Conservation (phyloP, 176 grass and related monocot genomes). For the Carex myosuroides region DNA sequence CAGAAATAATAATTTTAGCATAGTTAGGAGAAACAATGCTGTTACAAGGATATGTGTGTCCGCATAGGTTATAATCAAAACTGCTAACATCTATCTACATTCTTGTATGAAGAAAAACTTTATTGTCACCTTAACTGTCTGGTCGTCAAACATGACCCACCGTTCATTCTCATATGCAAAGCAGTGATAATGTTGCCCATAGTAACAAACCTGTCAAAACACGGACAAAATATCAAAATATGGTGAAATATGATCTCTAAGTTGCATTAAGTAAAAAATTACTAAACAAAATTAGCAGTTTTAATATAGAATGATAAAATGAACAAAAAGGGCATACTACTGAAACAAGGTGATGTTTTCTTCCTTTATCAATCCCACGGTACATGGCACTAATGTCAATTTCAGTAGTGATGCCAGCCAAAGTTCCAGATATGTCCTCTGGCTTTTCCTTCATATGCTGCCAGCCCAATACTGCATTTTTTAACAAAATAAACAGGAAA, state of each 20-base stretch:
- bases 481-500: constrained; percentile 3
- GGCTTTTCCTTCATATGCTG: constrained; percentile 87
- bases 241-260: neutral
- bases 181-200: constrained; percentile 97
- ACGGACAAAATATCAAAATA: constrained; percentile 13
- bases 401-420: constrained; percentile 75
- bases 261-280: neutral
- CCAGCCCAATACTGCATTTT: constrained; percentile 83
- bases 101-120: neutral
- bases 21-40: neutral
- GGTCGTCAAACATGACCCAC: constrained; percentile 99
- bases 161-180: constrained; percentile 85
- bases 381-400: constrained; percentile 82
- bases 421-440: constrained; percentile 90
- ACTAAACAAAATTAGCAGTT: neutral
- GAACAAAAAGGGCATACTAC: constrained; percentile 49
- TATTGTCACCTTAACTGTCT: constrained; percentile 85
- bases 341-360: constrained; percentile 75
- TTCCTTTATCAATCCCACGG: constrained; percentile 75
- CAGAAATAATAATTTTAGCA: neutral
- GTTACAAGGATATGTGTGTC: neutral
- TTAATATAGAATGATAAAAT: neutral
- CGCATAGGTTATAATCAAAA: neutral
- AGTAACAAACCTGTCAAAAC: constrained; percentile 82
- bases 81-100: neutral